phyloP scores from a whole-genome alignment of 306 rosid genomes.

The Glycine soja region DNA sequence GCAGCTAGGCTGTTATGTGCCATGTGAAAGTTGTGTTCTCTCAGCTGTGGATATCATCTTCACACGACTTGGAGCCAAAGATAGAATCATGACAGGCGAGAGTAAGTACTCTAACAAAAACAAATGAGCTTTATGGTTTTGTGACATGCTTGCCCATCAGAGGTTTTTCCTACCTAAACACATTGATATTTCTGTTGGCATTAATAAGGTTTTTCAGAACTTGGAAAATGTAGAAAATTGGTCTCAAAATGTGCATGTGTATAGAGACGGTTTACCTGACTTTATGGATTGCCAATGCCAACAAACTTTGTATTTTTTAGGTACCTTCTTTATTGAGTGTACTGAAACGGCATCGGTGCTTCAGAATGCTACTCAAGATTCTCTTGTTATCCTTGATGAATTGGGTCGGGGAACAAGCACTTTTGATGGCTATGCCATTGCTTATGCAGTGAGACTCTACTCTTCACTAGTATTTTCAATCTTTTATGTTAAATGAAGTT shows the following conservation, averaged over 20 bases:
- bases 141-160: slow-evolving; percentile 19
- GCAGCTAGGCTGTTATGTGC: slow-evolving; percentile 97
- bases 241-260: slow-evolving; percentile 7
- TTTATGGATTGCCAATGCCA: slow-evolving; percentile 25
- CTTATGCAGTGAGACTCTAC: slow-evolving; percentile 77
- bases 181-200: not conserved
- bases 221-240: slow-evolving; percentile 3
- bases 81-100: slow-evolving; percentile 98
- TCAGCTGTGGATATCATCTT: slow-evolving; percentile 88
- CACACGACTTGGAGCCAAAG: slow-evolving; percentile 98
- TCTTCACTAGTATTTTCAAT: not conserved
- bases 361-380: slow-evolving; percentile 86
- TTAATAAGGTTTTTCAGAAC: slow-evolving; percentile 7
- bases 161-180: slow-evolving; percentile 31
- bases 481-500: not conserved
- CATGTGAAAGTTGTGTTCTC: slow-evolving; percentile 75
- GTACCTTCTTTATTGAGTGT: slow-evolving; percentile 96
- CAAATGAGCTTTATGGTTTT: slow-evolving; percentile 8
- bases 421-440: slow-evolving; percentile 98
- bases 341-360: slow-evolving; percentile 95
- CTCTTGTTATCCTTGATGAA: slow-evolving; percentile 93
- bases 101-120: slow-evolving; percentile 64
- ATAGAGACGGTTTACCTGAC: slow-evolving; percentile 24
- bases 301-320: slow-evolving; percentile 51
- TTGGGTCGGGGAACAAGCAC: slow-evolving; percentile 99